A percentile compares a stretch with the other conserved stretches of the same genome.
These are phyloP conservation scores for Serendipita sp. DNA, from an alignment of 768 basidiomycete species.

Conservation along the genomic window DNA sequence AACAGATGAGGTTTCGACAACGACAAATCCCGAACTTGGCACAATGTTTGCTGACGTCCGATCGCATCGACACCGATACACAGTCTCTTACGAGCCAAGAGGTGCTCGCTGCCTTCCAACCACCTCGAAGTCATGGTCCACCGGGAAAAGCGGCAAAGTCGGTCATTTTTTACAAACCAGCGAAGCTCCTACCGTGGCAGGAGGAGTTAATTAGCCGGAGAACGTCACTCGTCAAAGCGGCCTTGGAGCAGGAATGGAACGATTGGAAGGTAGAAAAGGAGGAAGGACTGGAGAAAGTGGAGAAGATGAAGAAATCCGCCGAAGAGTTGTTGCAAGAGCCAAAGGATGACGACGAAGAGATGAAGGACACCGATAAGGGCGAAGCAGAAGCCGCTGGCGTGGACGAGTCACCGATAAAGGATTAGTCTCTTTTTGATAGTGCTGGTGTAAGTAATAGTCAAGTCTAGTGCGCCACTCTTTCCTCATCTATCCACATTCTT, in stretches of 20 bases:
- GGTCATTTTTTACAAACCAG: conserved; percentile 48
- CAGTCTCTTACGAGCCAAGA: conserved; percentile 17
- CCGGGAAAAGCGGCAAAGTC: conserved; percentile 38
- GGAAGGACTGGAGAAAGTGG: conserved; percentile 45
- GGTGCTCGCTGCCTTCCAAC: conserved; percentile 14
- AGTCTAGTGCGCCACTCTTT: not conserved
- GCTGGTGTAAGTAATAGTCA: not conserved
- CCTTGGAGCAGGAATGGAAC: conserved; percentile 53
- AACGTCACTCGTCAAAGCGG: conserved; percentile 40
- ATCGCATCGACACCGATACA: conserved; percentile 31
- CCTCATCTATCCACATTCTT: not conserved
- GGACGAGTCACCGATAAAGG: not conserved
- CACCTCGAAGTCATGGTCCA: conserved; percentile 23
- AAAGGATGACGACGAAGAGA: not conserved
- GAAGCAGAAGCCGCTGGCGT: not conserved
- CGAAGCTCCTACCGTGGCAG: conserved; percentile 49
- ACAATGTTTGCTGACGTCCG: conserved; percentile 63
- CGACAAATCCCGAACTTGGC: conserved; percentile 56
- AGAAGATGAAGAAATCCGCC: conserved; percentile 22
- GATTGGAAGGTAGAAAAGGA: conserved; percentile 46
- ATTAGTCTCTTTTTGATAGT: not conserved
- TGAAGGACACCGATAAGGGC: not conserved
- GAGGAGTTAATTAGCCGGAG: conserved; percentile 47
- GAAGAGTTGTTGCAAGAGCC: not conserved
- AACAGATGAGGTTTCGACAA: conserved; percentile 51